phyloP scores from a whole-genome alignment of 495 filamentous ascomycete genomes.

The Penicillium roqueforti region DNA sequence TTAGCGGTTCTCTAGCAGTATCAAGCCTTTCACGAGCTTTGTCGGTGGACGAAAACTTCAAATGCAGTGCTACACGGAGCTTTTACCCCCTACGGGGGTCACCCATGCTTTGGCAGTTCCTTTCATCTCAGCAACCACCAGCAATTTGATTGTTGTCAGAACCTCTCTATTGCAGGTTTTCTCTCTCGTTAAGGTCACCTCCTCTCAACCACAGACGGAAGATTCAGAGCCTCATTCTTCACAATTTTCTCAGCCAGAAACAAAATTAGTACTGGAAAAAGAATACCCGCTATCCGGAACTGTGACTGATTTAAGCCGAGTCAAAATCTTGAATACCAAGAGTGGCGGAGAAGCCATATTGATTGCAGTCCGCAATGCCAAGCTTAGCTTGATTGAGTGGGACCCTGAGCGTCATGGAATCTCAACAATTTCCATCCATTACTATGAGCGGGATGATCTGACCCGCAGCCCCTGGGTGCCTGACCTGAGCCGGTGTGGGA shows the following conservation, averaged over 20 bases:
- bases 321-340: slow-evolving; percentile 64
- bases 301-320: slow-evolving; percentile 71
- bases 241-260: slow-evolving; percentile 34
- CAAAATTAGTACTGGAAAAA: slow-evolving; percentile 79
- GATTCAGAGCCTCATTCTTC: slow-evolving; percentile 45
- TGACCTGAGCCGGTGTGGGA: slow-evolving; percentile 63
- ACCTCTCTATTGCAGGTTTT: slow-evolving; percentile 92
- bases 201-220: slow-evolving; percentile 39
- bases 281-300: slow-evolving; percentile 81
- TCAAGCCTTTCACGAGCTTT: not conserved
- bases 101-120: slow-evolving; percentile 78
- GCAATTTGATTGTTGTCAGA: slow-evolving; percentile 83
- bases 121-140: slow-evolving; percentile 68
- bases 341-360: slow-evolving; percentile 85
- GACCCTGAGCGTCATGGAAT: slow-evolving; percentile 73
- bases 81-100: slow-evolving; percentile 88
- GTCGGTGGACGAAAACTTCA: not conserved
- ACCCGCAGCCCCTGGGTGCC: slow-evolving; percentile 70
- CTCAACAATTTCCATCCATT: slow-evolving; percentile 89
- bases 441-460: slow-evolving; percentile 91
- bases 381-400: slow-evolving; percentile 91
- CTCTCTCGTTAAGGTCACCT: slow-evolving; percentile 29
- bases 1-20: slow-evolving; percentile 9
- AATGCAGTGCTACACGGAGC: slow-evolving; percentile 85
- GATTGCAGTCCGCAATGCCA: slow-evolving; percentile 81